A percentile compares a stretch with the other conserved stretches of the same genome.
phyloP scores from a whole-genome alignment of 148 eudicot species.

The Chenopodium suecicum region DNA sequence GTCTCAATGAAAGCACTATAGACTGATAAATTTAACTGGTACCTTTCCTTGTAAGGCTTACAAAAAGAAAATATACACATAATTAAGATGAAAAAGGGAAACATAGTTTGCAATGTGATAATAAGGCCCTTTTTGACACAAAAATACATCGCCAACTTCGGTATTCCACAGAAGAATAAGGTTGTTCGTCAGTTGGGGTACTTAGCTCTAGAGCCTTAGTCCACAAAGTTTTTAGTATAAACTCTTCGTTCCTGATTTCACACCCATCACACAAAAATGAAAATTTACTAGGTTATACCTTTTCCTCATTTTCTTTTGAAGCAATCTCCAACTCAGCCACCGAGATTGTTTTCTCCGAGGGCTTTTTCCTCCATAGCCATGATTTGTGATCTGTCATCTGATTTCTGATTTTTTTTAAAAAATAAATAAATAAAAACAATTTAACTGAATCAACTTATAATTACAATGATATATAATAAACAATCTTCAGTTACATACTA shows the following conservation, averaged over 20 bases:
- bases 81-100: neutral
- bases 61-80: neutral
- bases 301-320: slow-evolving; percentile 42
- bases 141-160: no score
- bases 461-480: no score
- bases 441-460: neutral
- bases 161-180: no score
- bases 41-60: neutral
- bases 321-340: slow-evolving; percentile 42
- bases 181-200: neutral
- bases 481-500: neutral
- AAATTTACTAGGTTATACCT: slow-evolving; percentile 35
- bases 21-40: neutral
- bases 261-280: neutral
- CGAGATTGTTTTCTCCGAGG: slow-evolving; percentile 50
- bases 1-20: neutral
- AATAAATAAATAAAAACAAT: no score
- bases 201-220: neutral
- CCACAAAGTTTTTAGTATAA: no score
- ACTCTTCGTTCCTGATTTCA: neutral
- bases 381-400: slow-evolving; percentile 68
- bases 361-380: slow-evolving; percentile 83
- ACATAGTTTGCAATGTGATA: neutral
- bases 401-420: no score
- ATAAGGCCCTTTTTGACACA: no score